These are phyloP conservation scores for Microbotryum silenes-acaulis DNA, from an alignment of 1,284 basidiomycete genomes.

Conservation along the genomic window DNA sequence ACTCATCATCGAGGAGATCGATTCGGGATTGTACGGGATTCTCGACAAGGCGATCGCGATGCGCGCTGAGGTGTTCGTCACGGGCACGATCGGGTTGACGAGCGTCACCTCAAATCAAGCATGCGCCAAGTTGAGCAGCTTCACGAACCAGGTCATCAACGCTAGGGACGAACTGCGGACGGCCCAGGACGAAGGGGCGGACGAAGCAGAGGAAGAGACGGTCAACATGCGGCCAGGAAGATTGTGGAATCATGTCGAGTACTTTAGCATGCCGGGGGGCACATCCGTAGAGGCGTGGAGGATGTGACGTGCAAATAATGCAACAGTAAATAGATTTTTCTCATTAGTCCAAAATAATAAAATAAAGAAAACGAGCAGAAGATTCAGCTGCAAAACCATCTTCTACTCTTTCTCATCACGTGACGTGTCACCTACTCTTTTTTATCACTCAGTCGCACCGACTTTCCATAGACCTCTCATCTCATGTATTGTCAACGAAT, in stretches of 20 bases:
- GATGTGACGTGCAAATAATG: no score
- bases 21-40: slow-evolving; percentile 36
- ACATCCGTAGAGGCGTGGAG: no score
- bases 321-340: no score
- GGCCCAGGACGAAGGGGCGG: neutral
- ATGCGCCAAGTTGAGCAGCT: slow-evolving; percentile 36
- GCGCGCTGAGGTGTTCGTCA: slow-evolving; percentile 34
- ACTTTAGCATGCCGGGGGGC: slow-evolving; percentile 1
- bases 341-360: no score
- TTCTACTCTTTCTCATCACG: no score
- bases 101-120: slow-evolving; percentile 15
- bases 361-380: no score
- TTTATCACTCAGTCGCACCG: no score
- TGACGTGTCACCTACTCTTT: no score
- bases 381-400: no score
- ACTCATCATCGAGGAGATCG: slow-evolving; percentile 25
- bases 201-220: neutral
- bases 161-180: slow-evolving; percentile 10
- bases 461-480: no score
- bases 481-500: no score
- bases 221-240: neutral
- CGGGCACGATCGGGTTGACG: slow-evolving; percentile 25
- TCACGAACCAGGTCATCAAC: slow-evolving; percentile 35
- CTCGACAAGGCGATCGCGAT: slow-evolving; percentile 36
- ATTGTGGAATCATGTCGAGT: slow-evolving; percentile 28